phyloP scores from a whole-genome alignment of 495 filamentous ascomycete species.

The Penicillium soppii region DNA sequence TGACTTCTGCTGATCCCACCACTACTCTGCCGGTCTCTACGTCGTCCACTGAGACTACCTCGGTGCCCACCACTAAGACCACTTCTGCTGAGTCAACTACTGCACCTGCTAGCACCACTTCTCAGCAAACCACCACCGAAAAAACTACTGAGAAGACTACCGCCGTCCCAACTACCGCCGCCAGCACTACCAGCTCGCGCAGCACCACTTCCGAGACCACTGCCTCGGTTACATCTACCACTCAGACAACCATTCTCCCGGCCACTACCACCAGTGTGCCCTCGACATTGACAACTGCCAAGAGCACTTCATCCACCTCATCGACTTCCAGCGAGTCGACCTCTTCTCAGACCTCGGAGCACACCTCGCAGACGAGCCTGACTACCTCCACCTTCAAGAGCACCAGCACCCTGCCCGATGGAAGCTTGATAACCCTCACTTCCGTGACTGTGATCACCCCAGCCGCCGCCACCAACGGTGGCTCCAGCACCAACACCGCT shows the following conservation, averaged over 20 bases:
- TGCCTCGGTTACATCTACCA: slow-evolving; percentile 9
- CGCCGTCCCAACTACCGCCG: neutral
- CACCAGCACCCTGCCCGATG: slow-evolving; percentile 73
- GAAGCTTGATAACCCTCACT: slow-evolving; percentile 49
- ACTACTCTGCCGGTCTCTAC: too few relatives aligned
- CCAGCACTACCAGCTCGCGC: slow-evolving; percentile 3
- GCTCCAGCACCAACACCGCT: slow-evolving; percentile 20
- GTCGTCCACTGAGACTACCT: slow-evolving; percentile 7
- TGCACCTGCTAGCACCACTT: neutral
- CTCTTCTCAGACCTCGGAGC: slow-evolving; percentile 29
- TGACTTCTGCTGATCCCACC: slow-evolving; percentile 12
- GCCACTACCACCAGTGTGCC: slow-evolving; percentile 12
- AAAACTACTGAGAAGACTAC: slow-evolving; percentile 3
- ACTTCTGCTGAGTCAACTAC: slow-evolving; percentile 5
- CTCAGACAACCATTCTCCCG: slow-evolving; percentile 11
- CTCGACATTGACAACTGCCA: slow-evolving; percentile 41
- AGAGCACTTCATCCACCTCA: slow-evolving; percentile 33
- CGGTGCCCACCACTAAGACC: slow-evolving; percentile 11
- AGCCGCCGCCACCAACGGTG: slow-evolving; percentile 20
- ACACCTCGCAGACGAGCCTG: slow-evolving; percentile 19
- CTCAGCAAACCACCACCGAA: slow-evolving; percentile 3
- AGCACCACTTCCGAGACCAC: slow-evolving; percentile 7
- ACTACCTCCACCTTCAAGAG: slow-evolving; percentile 36
- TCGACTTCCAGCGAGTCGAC: slow-evolving; percentile 19
- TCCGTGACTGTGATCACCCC: slow-evolving; percentile 44